Base-by-base conservation (phyloP, 1,284 basidiomycete genomes). In the Marasmius oreades region DNA sequence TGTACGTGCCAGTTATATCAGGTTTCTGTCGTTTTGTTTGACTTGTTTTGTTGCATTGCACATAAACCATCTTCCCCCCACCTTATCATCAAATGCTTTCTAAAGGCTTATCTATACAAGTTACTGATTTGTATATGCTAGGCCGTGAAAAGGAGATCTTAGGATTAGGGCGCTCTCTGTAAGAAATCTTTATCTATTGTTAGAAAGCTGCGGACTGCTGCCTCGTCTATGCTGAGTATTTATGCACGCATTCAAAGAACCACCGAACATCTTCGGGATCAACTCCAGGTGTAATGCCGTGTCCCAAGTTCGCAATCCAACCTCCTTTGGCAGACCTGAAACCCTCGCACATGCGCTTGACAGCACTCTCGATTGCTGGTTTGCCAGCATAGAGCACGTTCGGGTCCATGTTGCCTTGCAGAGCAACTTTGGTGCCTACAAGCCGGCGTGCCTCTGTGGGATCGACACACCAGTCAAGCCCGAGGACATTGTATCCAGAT, bases 401-500 rank as follows among this genome's bases (percentile, higher is more conserved):
- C 12, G 95, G 95, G 72, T 99, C 97, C 71, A 97, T 79, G 76
- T 99, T 99, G 14, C 97, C 97, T 71, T 99, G 97, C 47, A 99
- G 73, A 16, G 89, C 87, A 60, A 94, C 84, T 58, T 79, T 79
- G 51, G 75, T 75, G 2, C 81, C 82, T 20, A 88, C 85, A 31
- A 84, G 70, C 14, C 70, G 63, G 46, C 87, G 81, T 6, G 90
- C 92, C 59, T 86, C 84, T 11, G 75, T 73, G 11, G 92, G 87
- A 63, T 92, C 84, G 64, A 92, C 81, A 60, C 84, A 83, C 93
- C 95, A 97, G 70, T 98, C 93, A 37, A 98, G 76, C 12, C 95
- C 90, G 55, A 98, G 77, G 12, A 88, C 87, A 66, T 95, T 89
- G 77, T 95, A 97, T 1, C 87, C 89, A 1, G 83, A 79, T 22